phyloP scores from a whole-genome alignment of 2,329 filamentous ascomycete genomes.

The Fusarium pseudocircinatum region DNA sequence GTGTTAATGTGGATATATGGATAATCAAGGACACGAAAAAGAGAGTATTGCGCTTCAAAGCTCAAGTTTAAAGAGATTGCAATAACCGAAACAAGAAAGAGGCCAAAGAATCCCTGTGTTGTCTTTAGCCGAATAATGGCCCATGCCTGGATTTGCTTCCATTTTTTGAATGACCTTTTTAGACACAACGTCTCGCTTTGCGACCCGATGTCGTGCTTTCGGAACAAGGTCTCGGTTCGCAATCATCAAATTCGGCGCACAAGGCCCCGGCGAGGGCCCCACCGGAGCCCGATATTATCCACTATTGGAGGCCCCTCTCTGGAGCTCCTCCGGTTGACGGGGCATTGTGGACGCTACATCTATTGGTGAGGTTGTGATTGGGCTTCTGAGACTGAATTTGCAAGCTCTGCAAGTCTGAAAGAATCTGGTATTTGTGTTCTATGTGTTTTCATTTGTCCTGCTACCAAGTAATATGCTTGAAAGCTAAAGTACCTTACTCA shows the following conservation, averaged over 20 bases:
- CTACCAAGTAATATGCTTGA: not conserved
- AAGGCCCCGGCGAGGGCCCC: conserved; percentile 22
- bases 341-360: conserved; percentile 9
- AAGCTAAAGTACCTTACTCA: not conserved
- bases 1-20: conserved; percentile 5
- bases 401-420: not conserved
- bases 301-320: conserved; percentile 24
- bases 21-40: not conserved
- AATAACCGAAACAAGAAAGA: conserved; percentile 7
- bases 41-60: not conserved
- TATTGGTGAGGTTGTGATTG: conserved; percentile 21
- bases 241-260: conserved; percentile 22
- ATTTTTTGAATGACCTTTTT: not conserved
- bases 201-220: conserved; percentile 21
- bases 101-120: conserved; percentile 5
- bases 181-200: not conserved
- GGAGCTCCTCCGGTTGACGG: conserved; percentile 32
- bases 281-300: conserved; percentile 27
- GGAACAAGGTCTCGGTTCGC: conserved; percentile 31
- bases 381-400: conserved; percentile 9
- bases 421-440: conserved; percentile 1
- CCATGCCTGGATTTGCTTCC: not conserved
- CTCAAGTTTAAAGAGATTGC: conserved; percentile 11
- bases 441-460: conserved; percentile 3
- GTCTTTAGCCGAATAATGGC: not conserved